phyloP scores from a whole-genome alignment of 441 rosid genomes.

The Aleurites moluccanus region DNA sequence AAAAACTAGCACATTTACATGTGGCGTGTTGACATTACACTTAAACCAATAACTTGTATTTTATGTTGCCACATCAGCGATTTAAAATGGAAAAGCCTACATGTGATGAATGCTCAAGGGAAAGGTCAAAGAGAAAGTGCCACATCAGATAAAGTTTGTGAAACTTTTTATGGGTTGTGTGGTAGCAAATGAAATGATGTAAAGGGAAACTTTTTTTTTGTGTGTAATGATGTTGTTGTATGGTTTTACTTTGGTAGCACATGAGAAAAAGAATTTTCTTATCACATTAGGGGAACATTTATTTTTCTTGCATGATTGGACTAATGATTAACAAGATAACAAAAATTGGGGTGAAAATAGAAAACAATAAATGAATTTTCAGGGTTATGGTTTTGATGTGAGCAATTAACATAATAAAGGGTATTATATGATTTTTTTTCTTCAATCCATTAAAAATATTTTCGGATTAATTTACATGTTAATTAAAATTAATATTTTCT shows the following conservation, averaged over 20 bases:
- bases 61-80: background rate
- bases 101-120: background rate
- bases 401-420: too few relatives aligned
- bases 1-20: background rate
- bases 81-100: background rate
- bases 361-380: background rate
- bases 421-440: too few relatives aligned
- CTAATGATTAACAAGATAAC: conserved; percentile 19
- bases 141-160: background rate
- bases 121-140: conserved; percentile 20
- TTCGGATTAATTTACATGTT: too few relatives aligned
- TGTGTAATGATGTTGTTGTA: conserved; percentile 15
- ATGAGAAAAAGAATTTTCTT: conserved; percentile 15
- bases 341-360: background rate
- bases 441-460: too few relatives aligned
- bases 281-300: background rate
- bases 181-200: background rate
- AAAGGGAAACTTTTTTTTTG: background rate
- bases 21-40: conserved; percentile 4
- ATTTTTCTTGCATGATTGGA: conserved; percentile 17
- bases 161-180: background rate
- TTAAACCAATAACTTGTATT: background rate
- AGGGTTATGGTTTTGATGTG: background rate
- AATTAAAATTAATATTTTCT: too few relatives aligned
- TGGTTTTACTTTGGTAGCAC: conserved; percentile 17